These are phyloP conservation scores for Stachybotrys elegans DNA, from an alignment of 2,329 filamentous ascomycete species.

Conservation along the genomic window DNA sequence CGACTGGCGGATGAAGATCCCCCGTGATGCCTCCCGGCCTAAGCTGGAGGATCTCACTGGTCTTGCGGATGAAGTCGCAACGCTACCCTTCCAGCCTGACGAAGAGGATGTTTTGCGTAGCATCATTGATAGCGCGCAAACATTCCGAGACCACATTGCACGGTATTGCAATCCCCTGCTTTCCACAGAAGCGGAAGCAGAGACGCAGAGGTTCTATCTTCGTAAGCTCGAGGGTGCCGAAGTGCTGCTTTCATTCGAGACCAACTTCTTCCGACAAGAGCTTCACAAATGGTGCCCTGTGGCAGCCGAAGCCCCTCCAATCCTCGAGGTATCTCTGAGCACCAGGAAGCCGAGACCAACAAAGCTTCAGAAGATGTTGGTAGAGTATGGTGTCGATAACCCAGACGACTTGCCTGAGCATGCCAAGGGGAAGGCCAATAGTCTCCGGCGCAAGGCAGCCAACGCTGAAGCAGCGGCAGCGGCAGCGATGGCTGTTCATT, in stretches of 20 bases:
- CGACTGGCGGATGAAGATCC: slow-evolving; percentile 95
- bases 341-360: slow-evolving; percentile 94
- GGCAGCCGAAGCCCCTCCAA: slow-evolving; percentile 77
- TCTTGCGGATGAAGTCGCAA: slow-evolving; percentile 78
- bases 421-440: slow-evolving; percentile 72
- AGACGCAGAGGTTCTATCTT: slow-evolving; percentile 88
- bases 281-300: slow-evolving; percentile 93
- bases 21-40: slow-evolving; percentile 88
- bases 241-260: slow-evolving; percentile 84
- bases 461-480: slow-evolving; percentile 49
- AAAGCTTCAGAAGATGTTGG: slow-evolving; percentile 93
- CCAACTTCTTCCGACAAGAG: slow-evolving; percentile 96
- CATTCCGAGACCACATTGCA: slow-evolving; percentile 78
- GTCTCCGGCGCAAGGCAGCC: slow-evolving; percentile 65
- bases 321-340: slow-evolving; percentile 81
- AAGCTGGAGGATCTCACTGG: slow-evolving; percentile 84
- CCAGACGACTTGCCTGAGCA: slow-evolving; percentile 85
- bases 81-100: slow-evolving; percentile 88
- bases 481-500: slow-evolving; percentile 17
- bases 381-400: slow-evolving; percentile 80
- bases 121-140: slow-evolving; percentile 79
- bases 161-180: slow-evolving; percentile 77
- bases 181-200: slow-evolving; percentile 78
- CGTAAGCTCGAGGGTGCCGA: slow-evolving; percentile 97
- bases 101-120: slow-evolving; percentile 83